Base-by-base conservation (phyloP, 345 rosid species). In the Boechera stricta region DNA sequence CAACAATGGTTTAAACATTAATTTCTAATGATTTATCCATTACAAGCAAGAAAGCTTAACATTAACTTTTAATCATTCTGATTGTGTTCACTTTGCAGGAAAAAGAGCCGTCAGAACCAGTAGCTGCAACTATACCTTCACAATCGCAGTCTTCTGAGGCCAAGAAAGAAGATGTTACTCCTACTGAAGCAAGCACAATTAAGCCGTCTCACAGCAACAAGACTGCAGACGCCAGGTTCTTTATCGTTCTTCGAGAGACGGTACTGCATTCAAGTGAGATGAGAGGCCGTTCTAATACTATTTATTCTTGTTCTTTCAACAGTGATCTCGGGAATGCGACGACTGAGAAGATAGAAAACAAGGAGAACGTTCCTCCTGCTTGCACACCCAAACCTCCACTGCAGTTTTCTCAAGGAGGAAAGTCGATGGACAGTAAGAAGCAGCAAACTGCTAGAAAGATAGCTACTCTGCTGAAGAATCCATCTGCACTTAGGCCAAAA, bases 391-490 rank as follows among this genome's bases (percentile, higher is more conserved):
- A 51, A 59, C 77, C 69, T 8, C 69, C 57, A 32, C 11, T 57
- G 5, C 63, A 31, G 15, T 47, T 52, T 15, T 66, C 77, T 57
- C 77, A 57, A 29, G 81, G 72, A 36, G 72, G 31, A 15, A 77
- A 48, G 67, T 62, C 77, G 26, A 81, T 80, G 21, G 85, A 78
- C 73, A 84, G 85, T 69, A 90, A 83, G 88, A 93, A 86, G 82
- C 85, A 79, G 70, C 87, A 79, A 66, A 81, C 96, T 21, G 87
- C 92, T 55, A 85, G 77, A 75, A 87, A 86, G 74, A 85, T 88
- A 53, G 90, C 90, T 54, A 84, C 84, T 77, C 29, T 85, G 44
- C 31, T 84, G 21, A 85, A 71, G 78, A 89, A 95, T 67, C 85
- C 92, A 35, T 89, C 90, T n/a, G 83, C 81, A 10, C 64, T 83